Evolutionary conservation across 345 rosid species (phyloP).

Genomic region (Lenwebbia sp.): DNA sequence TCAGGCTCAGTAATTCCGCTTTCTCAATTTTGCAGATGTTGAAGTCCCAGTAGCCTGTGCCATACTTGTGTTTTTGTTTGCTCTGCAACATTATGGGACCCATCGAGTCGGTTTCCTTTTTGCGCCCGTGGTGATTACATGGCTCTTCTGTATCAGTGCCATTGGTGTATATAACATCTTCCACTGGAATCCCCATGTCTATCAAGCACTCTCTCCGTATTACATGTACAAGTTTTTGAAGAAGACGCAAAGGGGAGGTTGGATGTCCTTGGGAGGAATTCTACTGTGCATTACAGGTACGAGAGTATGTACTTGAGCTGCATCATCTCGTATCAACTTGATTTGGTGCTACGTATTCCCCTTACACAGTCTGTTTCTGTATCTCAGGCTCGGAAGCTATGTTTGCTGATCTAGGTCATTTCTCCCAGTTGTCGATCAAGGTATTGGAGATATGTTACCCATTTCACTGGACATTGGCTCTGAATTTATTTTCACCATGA

Average conservation of each 20-base stretch:
- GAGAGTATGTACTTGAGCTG: neutral
- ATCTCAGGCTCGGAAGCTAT: slow-evolving; percentile 91
- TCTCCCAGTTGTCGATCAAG: slow-evolving; percentile 85
- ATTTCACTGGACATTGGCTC: neutral
- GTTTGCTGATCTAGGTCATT: slow-evolving; percentile 99
- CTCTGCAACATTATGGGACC: slow-evolving; percentile 82
- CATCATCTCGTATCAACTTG: neutral
- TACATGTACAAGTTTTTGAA: slow-evolving; percentile 84
- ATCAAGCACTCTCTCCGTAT: slow-evolving; percentile 88
- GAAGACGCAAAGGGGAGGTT: slow-evolving; percentile 88
- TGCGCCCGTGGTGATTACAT: slow-evolving; percentile 66
- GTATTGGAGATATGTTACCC: slow-evolving; percentile 11
- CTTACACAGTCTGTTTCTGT: neutral
- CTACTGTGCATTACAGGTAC: slow-evolving; percentile 88
- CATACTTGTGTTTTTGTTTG: slow-evolving; percentile 58
- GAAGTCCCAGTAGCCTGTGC: slow-evolving; percentile 74
- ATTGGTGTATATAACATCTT: slow-evolving; percentile 84
- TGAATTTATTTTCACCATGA: neutral
- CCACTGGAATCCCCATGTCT: slow-evolving; percentile 88
- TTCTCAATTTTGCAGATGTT: slow-evolving; percentile 45
- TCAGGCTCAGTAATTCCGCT: neutral
- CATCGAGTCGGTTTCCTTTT: slow-evolving; percentile 76
- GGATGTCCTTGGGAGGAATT: slow-evolving; percentile 99
- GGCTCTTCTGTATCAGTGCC: slow-evolving; percentile 84
- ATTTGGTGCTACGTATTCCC: neutral